A percentile compares a stretch with the other conserved stretches of the same genome.
Evolutionary conservation across 192 early-diverging fungal genomes (phyloP).

Genomic region (Dissophora ornata): DNA sequence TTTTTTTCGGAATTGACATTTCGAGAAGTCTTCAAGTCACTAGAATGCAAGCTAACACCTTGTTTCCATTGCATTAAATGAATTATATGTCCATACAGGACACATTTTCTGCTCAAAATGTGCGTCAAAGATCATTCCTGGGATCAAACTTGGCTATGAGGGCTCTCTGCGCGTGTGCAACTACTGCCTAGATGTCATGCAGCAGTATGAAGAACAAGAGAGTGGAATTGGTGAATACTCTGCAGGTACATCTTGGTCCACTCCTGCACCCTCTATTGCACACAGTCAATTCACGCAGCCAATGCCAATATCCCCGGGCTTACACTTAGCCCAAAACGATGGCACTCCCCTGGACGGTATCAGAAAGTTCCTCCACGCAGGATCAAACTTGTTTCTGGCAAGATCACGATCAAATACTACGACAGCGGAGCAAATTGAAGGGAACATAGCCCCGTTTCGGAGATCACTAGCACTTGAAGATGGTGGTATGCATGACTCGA

Average conservation of each 20-base stretch:
- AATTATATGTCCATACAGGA: constrained; percentile 55
- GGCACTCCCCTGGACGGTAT: constrained; percentile 48
- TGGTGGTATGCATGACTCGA: constrained; percentile 48
- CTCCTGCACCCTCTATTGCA: constrained; percentile 38
- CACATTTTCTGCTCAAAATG: constrained; percentile 84
- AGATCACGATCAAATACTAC: constrained; percentile 59
- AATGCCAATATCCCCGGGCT: constrained; percentile 24
- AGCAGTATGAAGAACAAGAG: constrained; percentile 60
- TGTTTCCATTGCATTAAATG: too few relatives aligned
- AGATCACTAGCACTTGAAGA: constrained; percentile 53
- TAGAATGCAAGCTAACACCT: too few relatives aligned
- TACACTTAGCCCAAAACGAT: constrained; percentile 17
- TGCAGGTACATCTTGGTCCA: constrained; percentile 19
- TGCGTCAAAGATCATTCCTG: constrained; percentile 75
- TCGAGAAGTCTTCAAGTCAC: too few relatives aligned
- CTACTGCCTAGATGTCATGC: constrained; percentile 67
- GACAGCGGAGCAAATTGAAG: constrained; percentile 35
- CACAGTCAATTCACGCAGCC: constrained; percentile 52
- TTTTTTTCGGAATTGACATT: not conserved
- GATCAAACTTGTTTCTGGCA: constrained; percentile 53
- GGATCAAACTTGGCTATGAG: constrained; percentile 74
- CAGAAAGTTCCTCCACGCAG: constrained; percentile 43
- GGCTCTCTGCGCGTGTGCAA: constrained; percentile 78
- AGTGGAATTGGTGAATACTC: constrained; percentile 21
- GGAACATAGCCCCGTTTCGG: constrained; percentile 60